These are phyloP conservation scores for Phytophthora pluvialis DNA, from an alignment of 352 stramenopile genomes.

Conservation along the genomic window DNA sequence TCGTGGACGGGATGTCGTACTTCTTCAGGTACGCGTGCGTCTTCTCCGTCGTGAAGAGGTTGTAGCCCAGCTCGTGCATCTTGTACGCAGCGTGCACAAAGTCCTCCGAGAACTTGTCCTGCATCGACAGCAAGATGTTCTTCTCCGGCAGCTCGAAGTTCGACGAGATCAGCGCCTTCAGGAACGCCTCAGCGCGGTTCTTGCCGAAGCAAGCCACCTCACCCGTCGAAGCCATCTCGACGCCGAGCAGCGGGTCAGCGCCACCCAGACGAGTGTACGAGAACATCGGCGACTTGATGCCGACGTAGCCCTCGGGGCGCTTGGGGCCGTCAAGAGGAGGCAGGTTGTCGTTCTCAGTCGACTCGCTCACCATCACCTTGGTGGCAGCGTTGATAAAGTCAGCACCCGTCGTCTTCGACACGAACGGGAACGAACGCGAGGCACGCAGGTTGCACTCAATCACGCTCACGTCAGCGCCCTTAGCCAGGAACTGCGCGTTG, in stretches of 20 bases:
- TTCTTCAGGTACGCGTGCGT: conserved; percentile 92
- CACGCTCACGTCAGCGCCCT: conserved; percentile 98
- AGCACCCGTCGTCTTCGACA: conserved; percentile 98
- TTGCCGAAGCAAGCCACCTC: conserved; percentile 98
- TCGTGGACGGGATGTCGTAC: conserved; percentile 89
- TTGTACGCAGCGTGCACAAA: conserved; percentile 96
- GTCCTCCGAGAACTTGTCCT: conserved; percentile 95
- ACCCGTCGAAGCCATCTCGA: conserved; percentile 98
- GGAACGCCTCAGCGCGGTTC: conserved; percentile 96
- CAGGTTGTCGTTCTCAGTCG: conserved; percentile 93
- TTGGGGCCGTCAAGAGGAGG: conserved; percentile 96
- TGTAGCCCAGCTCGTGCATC: conserved; percentile 96
- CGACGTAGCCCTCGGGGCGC: conserved; percentile 95
- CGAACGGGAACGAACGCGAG: conserved; percentile 99
- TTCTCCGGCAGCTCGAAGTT: conserved; percentile 88
- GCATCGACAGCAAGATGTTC: conserved; percentile 93
- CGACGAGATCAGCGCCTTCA: conserved; percentile 90
- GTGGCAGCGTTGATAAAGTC: conserved; percentile 99
- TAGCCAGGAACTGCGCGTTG: conserved; percentile 99
- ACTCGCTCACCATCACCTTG: conserved; percentile 93
- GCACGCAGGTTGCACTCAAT: conserved; percentile 99
- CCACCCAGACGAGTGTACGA: conserved; percentile 95
- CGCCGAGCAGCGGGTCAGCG: conserved; percentile 95
- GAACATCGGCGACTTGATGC: conserved; percentile 94
- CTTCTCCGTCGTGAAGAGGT: conserved; percentile 94